Evolutionary conservation across 2,329 filamentous ascomycete genomes (phyloP), one percentile per base, ranked within the genome.

Genomic region (Exophiala phaeomuriformis): DNA sequence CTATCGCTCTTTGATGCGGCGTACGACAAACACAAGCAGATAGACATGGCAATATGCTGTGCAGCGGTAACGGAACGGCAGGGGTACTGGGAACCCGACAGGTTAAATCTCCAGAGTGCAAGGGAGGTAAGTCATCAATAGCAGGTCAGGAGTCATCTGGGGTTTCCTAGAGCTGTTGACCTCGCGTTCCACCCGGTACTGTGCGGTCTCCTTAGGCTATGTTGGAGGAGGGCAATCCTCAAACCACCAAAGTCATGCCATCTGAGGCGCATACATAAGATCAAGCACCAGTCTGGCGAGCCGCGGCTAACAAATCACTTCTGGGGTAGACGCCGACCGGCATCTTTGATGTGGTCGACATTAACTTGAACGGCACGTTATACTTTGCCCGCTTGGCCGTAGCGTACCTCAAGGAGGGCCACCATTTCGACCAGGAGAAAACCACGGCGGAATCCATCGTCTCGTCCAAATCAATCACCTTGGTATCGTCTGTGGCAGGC

Each of bases 371-470:
- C 19, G 75, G 75, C 0, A 65, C 67, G 3, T 61, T 78, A n/a
- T 77, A 76, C 58, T 69, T 75, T 8, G 68, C 77, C 35, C 75
- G 77, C 54, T 64, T 79, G 3, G 76, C 70, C 0, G 67, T 70
- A 3, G 70, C 77, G 54, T 80, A 79, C 55, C 74, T 80, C 65
- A 58, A 58, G 39, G 56, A 58, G 28, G 58, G 55, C 4, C 56
- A 60, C 41, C 49, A 37, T 9, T 51, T 58, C 27, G 45, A 55
- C 53, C 30, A n/a, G 19, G 12, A 47, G 8, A 41, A 39, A n/a
- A 56, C 52, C 19, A 51, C 43, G 7, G 37, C 48, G 39, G 49
- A 52, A 12, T 49, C 49, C 35, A 58, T 60, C 40, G 45, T 39
- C 27, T 60, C 56, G 30, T 44, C 55, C 1, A 72, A 72, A 33